These are phyloP conservation scores for Tricholoma flavovirens DNA, from an alignment of 768 basidiomycete genomes.

Conservation along the genomic window DNA sequence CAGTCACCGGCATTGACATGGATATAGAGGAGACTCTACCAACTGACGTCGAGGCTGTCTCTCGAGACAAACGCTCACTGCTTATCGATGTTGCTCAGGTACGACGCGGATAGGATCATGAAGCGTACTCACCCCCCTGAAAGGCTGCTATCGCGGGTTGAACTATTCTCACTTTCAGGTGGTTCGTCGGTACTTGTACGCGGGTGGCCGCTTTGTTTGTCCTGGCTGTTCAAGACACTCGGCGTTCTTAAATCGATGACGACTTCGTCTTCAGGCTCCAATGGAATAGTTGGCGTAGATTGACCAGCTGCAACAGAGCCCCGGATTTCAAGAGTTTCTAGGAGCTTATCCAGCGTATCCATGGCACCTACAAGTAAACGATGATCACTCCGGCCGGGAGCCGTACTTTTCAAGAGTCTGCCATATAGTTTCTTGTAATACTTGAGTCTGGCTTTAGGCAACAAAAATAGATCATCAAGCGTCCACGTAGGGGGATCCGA, in stretches of 20 bases:
- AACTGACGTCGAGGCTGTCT: slow-evolving; percentile 49
- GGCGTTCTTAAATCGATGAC: slow-evolving; percentile 50
- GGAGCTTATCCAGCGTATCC: slow-evolving; percentile 71
- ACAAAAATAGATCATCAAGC: slow-evolving; percentile 79
- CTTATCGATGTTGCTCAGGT: slow-evolving; percentile 4
- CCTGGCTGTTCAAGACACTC: slow-evolving; percentile 22
- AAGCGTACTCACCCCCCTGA: slow-evolving; percentile 48
- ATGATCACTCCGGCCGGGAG: slow-evolving; percentile 84
- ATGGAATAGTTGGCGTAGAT: slow-evolving; percentile 12
- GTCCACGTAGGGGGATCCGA: slow-evolving; percentile 59
- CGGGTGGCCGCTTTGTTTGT: slow-evolving; percentile 13
- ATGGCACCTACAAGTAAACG: slow-evolving; percentile 72
- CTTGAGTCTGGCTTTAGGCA: slow-evolving; percentile 78
- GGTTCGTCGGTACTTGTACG: slow-evolving; percentile 23
- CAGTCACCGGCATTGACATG: slow-evolving; percentile 54
- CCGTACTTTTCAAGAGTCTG: slow-evolving; percentile 79
- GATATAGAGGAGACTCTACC: slow-evolving; percentile 48
- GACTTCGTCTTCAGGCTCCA: slow-evolving; percentile 48
- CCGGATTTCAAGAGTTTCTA: slow-evolving; percentile 61
- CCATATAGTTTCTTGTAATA: slow-evolving; percentile 93
- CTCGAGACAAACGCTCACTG: slow-evolving; percentile 58
- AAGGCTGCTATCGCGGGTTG: slow-evolving; percentile 44
- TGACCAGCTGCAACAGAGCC: slow-evolving; percentile 46
- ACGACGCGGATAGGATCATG: background rate
- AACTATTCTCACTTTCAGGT: slow-evolving; percentile 43